These are phyloP conservation scores for Lantana camara DNA, from an alignment of 257 asterid genomes.

Conservation along the genomic window DNA sequence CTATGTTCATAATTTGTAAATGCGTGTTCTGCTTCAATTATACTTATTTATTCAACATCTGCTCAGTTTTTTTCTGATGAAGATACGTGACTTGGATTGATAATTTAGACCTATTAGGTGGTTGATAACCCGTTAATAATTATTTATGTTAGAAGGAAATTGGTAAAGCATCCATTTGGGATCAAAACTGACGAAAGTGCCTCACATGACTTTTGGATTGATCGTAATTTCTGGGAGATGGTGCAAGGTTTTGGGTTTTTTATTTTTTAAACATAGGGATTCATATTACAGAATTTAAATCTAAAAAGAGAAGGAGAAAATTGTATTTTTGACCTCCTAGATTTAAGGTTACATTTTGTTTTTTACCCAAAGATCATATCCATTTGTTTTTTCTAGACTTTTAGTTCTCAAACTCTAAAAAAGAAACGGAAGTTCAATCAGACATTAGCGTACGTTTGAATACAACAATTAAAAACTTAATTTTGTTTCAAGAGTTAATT, in stretches of 20 bases:
- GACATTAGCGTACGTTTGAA: too few species aligned
- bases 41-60: not conserved
- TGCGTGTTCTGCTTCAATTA: not conserved
- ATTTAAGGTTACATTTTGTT: too few species aligned
- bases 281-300: not conserved
- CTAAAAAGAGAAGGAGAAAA: too few species aligned
- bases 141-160: not conserved
- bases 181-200: not conserved
- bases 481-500: too few species aligned
- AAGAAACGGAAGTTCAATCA: too few species aligned
- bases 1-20: not conserved
- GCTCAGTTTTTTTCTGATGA: not conserved
- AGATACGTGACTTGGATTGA: not conserved
- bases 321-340: too few species aligned
- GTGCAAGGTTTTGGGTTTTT: too few species aligned
- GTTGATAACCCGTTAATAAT: not conserved
- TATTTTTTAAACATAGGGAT: too few species aligned
- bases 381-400: too few species aligned
- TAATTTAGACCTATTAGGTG: not conserved
- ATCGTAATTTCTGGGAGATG: not conserved
- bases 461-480: too few species aligned
- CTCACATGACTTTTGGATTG: not conserved
- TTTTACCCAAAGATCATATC: too few species aligned
- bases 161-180: not conserved
- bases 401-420: too few species aligned